Evolutionary conservation across 139 green algal species (phyloP).

Genomic region (Yamagishiella unicocca): DNA sequence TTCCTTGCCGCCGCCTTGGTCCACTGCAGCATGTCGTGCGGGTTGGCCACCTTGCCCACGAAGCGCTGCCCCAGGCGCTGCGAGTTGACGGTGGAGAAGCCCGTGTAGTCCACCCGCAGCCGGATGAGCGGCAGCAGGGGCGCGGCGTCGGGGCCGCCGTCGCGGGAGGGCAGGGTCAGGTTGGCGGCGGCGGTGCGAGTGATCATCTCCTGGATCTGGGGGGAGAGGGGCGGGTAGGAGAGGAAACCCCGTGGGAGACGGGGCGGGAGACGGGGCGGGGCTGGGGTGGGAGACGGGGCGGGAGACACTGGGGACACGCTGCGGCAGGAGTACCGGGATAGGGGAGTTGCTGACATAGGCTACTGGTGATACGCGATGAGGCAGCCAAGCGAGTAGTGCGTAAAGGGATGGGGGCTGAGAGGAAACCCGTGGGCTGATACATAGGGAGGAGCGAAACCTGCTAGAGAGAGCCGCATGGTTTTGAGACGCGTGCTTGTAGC

Average conservation of each 20-base stretch:
- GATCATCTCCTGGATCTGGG: constrained; percentile 58
- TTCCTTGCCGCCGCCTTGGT: constrained; percentile 74
- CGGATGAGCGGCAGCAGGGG: constrained; percentile 82
- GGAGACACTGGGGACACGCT: no score
- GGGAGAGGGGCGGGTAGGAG: background rate
- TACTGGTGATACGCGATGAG: no score
- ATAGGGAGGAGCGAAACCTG: no score
- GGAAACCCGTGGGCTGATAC: no score
- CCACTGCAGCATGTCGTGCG: constrained; percentile 95
- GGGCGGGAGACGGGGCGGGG: background rate
- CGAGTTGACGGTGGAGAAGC: constrained; percentile 96
- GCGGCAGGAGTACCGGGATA: no score
- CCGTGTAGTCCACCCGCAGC: constrained; percentile 94
- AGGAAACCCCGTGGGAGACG: background rate
- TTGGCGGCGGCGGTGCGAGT: constrained; percentile 1
- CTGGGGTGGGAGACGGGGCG: no score
- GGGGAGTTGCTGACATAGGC: no score
- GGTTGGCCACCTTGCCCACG: constrained; percentile 97
- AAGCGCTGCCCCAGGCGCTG: constrained; percentile 96
- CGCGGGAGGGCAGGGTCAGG: background rate
- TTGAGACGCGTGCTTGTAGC: no score
- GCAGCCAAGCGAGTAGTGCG: no score
- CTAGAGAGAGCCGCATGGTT: no score
- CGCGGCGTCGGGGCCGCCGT: background rate
- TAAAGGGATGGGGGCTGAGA: no score